phyloP scores from a whole-genome alignment of 108 stramenopile species.

The Cyclotella sp. region DNA sequence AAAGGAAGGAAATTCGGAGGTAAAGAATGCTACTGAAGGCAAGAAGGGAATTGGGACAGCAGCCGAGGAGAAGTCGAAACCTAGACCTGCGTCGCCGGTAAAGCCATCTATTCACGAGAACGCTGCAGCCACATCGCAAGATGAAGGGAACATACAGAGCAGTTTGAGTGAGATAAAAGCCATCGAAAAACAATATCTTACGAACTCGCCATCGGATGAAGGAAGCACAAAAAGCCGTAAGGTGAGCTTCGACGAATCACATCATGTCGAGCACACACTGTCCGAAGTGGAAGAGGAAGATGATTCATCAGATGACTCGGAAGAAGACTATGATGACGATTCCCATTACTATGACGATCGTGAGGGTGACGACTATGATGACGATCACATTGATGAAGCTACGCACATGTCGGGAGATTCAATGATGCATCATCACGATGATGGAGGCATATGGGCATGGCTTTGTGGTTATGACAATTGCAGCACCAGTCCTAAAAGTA shows the following conservation, averaged over 20 bases:
- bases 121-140: background rate
- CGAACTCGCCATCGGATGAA: slow-evolving; percentile 1
- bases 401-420: slow-evolving; percentile 9
- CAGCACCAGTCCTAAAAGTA: slow-evolving; percentile 1
- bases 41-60: background rate
- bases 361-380: background rate
- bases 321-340: slow-evolving; percentile 19
- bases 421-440: background rate
- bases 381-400: slow-evolving; percentile 11
- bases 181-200: background rate
- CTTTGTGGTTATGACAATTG: background rate
- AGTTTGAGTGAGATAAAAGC: background rate
- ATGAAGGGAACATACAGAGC: background rate
- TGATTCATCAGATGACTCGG: background rate
- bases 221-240: background rate
- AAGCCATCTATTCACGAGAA: no score
- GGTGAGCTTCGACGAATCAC: background rate
- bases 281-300: background rate
- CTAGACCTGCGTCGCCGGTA: no score
- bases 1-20: background rate
- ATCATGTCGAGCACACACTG: background rate
- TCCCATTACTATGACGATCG: slow-evolving; percentile 14
- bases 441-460: slow-evolving; percentile 1
- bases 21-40: background rate
- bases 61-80: background rate